phyloP scores from a whole-genome alignment of 2,329 filamentous ascomycete genomes.

The Arthrobotrys musiformis region DNA sequence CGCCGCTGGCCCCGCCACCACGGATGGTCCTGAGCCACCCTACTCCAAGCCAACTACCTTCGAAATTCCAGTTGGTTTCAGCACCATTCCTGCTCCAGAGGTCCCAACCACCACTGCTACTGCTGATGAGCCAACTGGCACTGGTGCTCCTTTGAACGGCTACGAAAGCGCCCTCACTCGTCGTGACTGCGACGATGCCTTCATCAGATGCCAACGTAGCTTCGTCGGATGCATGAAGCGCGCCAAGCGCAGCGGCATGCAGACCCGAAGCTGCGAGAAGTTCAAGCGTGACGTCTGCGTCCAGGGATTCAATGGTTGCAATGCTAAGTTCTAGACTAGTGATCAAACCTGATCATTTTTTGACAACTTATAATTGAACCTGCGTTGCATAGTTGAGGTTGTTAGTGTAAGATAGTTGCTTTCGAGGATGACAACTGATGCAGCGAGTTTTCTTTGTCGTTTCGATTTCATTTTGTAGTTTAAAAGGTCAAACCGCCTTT shows the following conservation, averaged over 20 bases:
- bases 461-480: constrained; percentile 2
- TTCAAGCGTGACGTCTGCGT: constrained; percentile 47
- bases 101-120: constrained; percentile 5
- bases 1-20: background rate
- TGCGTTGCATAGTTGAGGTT: no score
- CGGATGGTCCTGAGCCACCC: background rate
- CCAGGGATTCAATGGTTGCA: constrained; percentile 32
- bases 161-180: constrained; percentile 39
- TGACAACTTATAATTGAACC: no score
- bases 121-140: constrained; percentile 29
- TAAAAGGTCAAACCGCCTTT: background rate
- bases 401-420: constrained; percentile 29
- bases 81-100: constrained; percentile 21
- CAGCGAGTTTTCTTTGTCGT: background rate
- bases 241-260: constrained; percentile 48
- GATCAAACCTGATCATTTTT: background rate
- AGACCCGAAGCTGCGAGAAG: constrained; percentile 49
- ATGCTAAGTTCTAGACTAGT: constrained; percentile 30
- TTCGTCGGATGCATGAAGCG: constrained; percentile 49
- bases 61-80: constrained; percentile 34
- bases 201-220: constrained; percentile 37
- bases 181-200: constrained; percentile 45
- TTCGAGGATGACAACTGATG: constrained; percentile 13
- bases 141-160: constrained; percentile 34
- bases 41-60: constrained; percentile 14